Evolutionary conservation across 2,329 filamentous ascomycete species (phyloP).

Genomic region (Neofusicoccum laricinum): DNA sequence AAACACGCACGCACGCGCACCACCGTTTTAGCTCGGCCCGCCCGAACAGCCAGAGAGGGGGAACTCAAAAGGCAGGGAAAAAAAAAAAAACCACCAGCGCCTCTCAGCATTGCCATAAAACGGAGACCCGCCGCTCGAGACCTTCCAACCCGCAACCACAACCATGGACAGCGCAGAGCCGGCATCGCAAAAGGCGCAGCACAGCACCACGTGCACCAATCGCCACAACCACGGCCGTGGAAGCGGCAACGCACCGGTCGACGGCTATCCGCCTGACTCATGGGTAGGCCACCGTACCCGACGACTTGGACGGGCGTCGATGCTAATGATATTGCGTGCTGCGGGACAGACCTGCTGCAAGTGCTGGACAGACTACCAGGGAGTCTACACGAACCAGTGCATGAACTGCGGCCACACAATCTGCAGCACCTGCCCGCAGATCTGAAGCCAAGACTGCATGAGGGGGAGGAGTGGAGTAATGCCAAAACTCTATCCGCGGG

Average conservation of each 20-base stretch:
- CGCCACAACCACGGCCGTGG: neutral
- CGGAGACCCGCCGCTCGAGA: too few relatives aligned
- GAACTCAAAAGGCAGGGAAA: neutral
- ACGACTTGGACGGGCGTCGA: neutral
- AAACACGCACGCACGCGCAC: neutral
- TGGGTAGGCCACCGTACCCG: neutral
- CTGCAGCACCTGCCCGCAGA: neutral
- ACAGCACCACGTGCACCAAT: neutral
- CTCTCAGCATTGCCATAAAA: neutral
- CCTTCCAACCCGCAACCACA: neutral
- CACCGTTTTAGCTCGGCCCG: neutral
- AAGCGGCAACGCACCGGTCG: neutral
- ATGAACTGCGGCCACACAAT: neutral
- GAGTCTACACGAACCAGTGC: slow-evolving; percentile 1
- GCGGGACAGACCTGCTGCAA: neutral
- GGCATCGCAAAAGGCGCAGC: neutral
- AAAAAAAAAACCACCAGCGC: neutral
- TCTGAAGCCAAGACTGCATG: neutral
- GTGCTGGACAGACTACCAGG: slow-evolving; percentile 8
- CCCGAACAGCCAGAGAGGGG: neutral
- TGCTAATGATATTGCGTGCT: neutral
- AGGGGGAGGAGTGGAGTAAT: too few relatives aligned
- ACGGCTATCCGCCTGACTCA: neutral
- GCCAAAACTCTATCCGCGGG: neutral
- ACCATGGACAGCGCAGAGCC: neutral